Conservation (phyloP, 352 stramenopile genomes). For the Phytophthora litchii region DNA sequence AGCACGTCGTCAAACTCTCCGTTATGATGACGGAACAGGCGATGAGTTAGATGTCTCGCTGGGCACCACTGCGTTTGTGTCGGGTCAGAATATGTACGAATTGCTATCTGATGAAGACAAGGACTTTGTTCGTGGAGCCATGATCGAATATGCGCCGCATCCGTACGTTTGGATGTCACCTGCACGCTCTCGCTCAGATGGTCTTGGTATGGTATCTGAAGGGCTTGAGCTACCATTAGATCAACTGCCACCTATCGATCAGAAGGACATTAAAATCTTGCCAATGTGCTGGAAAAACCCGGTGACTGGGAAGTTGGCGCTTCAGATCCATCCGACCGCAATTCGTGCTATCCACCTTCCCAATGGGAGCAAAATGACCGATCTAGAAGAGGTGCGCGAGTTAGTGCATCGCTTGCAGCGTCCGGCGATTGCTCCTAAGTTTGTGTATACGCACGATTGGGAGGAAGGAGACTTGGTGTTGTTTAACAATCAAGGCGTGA, state of each 20-base stretch:
- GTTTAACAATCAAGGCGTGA: conserved; percentile 40
- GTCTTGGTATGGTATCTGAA: conserved; percentile 34
- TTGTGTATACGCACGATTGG: conserved; percentile 39
- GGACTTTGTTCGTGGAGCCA: conserved; percentile 32
- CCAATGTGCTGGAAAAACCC: conserved; percentile 42
- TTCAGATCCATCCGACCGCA: conserved; percentile 39
- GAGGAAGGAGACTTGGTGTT: conserved; percentile 39
- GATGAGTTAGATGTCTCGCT: conserved; percentile 33
- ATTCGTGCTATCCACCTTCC: conserved; percentile 31
- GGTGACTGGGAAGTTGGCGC: conserved; percentile 30
- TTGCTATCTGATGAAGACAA: conserved; percentile 35
- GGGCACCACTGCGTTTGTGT: conserved; percentile 37
- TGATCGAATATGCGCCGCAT: conserved; percentile 37
- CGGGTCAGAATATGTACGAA: conserved; percentile 38
- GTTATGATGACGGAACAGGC: conserved; percentile 36
- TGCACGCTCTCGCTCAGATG: conserved; percentile 33
- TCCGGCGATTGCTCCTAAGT: conserved; percentile 34
- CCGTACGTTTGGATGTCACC: conserved; percentile 43
- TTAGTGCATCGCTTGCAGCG: conserved; percentile 34
- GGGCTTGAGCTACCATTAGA: conserved; percentile 32
- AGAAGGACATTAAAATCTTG: conserved; percentile 37
- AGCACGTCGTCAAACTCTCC: conserved; percentile 32
- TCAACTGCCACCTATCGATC: conserved; percentile 29
- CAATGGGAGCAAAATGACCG: conserved; percentile 28
- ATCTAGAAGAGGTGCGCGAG: conserved; percentile 30